Conservation (phyloP, 495 filamentous ascomycete genomes). For the Parathielavia hyrcaniae region DNA sequence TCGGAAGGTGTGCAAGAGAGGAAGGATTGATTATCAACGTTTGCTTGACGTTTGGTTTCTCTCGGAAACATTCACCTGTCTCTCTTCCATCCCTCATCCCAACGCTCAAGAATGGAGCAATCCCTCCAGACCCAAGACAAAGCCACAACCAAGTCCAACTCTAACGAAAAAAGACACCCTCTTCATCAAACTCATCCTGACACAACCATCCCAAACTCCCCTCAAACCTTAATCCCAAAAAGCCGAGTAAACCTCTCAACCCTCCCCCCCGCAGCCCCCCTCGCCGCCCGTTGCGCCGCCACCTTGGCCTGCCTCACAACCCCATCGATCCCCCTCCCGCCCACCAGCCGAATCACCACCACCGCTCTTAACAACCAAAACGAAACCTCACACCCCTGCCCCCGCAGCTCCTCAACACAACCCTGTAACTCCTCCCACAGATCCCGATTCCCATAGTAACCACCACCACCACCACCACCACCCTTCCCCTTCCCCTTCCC, state of each 20-base stretch:
- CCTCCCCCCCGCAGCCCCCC: conserved; percentile 5
- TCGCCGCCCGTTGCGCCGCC: conserved; percentile 25
- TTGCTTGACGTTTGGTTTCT: too few relatives aligned
- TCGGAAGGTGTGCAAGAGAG: too few relatives aligned
- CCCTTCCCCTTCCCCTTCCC: neutral
- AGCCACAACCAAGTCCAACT: too few relatives aligned
- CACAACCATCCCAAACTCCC: too few relatives aligned
- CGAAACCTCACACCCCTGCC: conserved; percentile 26
- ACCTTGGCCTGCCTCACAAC: conserved; percentile 26
- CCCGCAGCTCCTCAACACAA: conserved; percentile 26
- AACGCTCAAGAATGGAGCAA: too few relatives aligned
- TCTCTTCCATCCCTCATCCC: too few relatives aligned
- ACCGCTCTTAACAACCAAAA: conserved; percentile 28
- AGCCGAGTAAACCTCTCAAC: conserved; percentile 26
- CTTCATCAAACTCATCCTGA: too few relatives aligned
- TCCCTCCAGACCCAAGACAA: too few relatives aligned
- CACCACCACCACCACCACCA: neutral
- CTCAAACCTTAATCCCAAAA: conserved; percentile 27
- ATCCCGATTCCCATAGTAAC: conserved; percentile 35
- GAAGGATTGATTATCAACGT: too few relatives aligned
- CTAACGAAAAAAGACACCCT: too few relatives aligned
- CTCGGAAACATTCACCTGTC: too few relatives aligned
- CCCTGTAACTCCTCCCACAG: conserved; percentile 39
- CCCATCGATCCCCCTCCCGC: neutral
- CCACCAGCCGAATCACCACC: neutral